These are phyloP conservation scores for Cryptococcus sp. DNA, from an alignment of 1,284 basidiomycete genomes.

Conservation along the genomic window DNA sequence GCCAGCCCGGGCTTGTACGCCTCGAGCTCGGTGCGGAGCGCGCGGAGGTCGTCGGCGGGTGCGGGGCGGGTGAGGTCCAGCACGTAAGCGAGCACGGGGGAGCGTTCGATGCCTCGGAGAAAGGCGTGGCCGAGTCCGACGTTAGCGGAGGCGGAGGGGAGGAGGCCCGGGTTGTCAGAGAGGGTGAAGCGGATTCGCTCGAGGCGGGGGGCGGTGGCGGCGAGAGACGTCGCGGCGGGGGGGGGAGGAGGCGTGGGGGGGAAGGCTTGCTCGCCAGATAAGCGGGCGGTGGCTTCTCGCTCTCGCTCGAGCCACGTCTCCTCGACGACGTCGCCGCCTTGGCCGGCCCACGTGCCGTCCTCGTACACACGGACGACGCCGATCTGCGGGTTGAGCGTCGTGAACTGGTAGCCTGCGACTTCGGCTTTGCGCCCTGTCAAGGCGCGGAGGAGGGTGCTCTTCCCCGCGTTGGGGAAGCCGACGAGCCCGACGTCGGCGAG, in stretches of 20 bases:
- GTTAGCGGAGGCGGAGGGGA: constrained; percentile 77
- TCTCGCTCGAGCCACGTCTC: constrained; percentile 66
- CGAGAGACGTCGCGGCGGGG: neutral
- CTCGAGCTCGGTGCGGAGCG: constrained; percentile 76
- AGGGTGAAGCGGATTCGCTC: constrained; percentile 86
- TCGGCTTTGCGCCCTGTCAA: constrained; percentile 84
- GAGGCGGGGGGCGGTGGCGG: neutral
- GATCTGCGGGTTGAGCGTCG: constrained; percentile 92
- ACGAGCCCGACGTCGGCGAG: constrained; percentile 93
- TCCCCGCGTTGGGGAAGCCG: constrained; percentile 86
- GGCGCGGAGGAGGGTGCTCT: constrained; percentile 79
- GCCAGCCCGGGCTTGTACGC: constrained; percentile 78
- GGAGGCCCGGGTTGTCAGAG: constrained; percentile 95
- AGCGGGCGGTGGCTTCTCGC: constrained; percentile 47
- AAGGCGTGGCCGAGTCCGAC: constrained; percentile 93
- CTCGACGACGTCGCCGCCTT: constrained; percentile 56
- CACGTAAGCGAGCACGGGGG: constrained; percentile 84
- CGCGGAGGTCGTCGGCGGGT: constrained; percentile 71
- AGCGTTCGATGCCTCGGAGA: constrained; percentile 87
- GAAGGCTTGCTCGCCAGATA: constrained; percentile 27
- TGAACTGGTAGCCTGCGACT: constrained; percentile 89
- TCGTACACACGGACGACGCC: constrained; percentile 82
- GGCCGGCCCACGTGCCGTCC: constrained; percentile 66
- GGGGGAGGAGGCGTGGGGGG: neutral
- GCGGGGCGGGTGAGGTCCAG: constrained; percentile 72